Evolutionary conservation across 2,329 filamentous ascomycete species (phyloP), one percentile per base, ranked within the genome.

Genomic region (Apiospora marii): DNA sequence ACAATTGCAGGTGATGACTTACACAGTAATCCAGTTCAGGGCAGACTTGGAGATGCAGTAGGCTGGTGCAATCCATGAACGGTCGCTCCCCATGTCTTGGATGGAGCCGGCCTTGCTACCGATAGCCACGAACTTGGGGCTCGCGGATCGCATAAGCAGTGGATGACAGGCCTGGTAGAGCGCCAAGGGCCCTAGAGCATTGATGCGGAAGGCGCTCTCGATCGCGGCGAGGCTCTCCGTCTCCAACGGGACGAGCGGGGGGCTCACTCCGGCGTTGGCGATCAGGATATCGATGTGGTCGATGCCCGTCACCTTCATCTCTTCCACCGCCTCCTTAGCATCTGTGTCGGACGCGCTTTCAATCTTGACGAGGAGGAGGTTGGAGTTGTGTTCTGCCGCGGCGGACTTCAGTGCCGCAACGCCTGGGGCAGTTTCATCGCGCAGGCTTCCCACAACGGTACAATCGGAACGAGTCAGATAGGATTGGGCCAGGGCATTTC

Each of bases 401-500:
- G n/a, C 4, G 10, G 37, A 8, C 64, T 68, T n/a, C n/a, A 68
- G 64, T 13, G 49, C 24, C 12, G 24, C 13, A 5, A 53, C 4
- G 1, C n/a, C 43, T 22, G 64, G n/a, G 2, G 64, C 22, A 14
- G 10, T 19, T 22, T 14, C 37, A 22, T 68, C 41, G 27, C 64
- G 64, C 22, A 68, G 41, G 4, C n/a, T 46, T 14, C 37, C 64
- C 0, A 68, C 24, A 3, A 68, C 64, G 10, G 41, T 68, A n/a
- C 43, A 46, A 27, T 44, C 30, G 22, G 64, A 41, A 8, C 64
- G 64, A 10, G 22, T 3, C 4, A 68, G 43, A 7, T 68, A 68
- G 10, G 49, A 68, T 6, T 68, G 37, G 27, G 80, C 14, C 19
- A 81, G 70, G 2, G 75, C 78, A 37, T 69, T 70, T 5, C 79